phyloP scores from a whole-genome alignment of 306 rosid species.

The Acacia confusa region DNA sequence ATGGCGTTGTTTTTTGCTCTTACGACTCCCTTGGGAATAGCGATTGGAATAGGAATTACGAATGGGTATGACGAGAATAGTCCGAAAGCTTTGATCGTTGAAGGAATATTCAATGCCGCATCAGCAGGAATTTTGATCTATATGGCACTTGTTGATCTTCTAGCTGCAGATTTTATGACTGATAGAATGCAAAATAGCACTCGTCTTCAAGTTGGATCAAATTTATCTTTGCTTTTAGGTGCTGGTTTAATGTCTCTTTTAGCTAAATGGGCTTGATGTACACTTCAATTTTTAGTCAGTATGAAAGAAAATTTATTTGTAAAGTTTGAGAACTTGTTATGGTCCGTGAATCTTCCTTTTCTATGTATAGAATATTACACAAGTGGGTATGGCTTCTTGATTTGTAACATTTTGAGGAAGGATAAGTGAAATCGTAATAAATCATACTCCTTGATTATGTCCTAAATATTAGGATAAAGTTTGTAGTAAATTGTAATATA shows the following conservation, averaged over 20 bases:
- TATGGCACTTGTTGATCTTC: conserved; percentile 4
- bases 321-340: neutral
- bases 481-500: too few species aligned
- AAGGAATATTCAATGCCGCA: neutral
- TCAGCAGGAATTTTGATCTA: neutral
- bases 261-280: conserved; percentile 45
- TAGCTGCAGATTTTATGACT: conserved; percentile 50
- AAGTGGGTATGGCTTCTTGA: too few species aligned
- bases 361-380: too few species aligned
- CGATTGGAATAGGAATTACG: neutral
- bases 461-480: too few species aligned
- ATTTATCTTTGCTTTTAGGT: conserved; percentile 42
- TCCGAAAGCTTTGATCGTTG: neutral
- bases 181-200: conserved; percentile 35
- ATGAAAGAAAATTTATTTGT: neutral
- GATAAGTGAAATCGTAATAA: neutral
- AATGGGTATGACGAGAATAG: neutral
- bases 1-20: neutral
- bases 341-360: too few species aligned
- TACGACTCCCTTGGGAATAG: neutral
- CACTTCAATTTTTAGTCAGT: neutral
- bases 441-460: too few species aligned
- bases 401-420: neutral
- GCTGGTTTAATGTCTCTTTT: conserved; percentile 49
- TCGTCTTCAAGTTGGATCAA: conserved; percentile 29